phyloP scores from a whole-genome alignment of 1,284 basidiomycete genomes.

The Trametes sp. region DNA sequence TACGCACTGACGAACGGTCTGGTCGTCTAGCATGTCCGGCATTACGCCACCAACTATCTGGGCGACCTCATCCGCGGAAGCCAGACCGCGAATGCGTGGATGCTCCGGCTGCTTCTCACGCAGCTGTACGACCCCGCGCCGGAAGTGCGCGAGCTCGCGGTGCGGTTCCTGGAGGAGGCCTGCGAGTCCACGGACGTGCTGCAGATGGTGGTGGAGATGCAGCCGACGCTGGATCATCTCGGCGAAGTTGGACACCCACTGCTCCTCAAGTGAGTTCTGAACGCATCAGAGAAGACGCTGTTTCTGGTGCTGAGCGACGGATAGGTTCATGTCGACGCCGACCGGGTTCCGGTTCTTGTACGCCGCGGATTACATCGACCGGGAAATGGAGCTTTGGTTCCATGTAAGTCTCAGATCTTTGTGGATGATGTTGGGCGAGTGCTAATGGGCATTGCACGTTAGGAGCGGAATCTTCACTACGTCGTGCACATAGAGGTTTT shows the following conservation, averaged over 20 bases:
- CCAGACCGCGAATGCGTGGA: slow-evolving; percentile 80
- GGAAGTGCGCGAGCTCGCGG: slow-evolving; percentile 91
- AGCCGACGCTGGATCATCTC: slow-evolving; percentile 94
- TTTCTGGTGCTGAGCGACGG: neutral
- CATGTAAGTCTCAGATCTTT: slow-evolving; percentile 61
- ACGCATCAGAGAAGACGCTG: too few relatives aligned
- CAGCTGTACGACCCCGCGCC: slow-evolving; percentile 94
- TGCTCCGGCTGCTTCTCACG: slow-evolving; percentile 87
- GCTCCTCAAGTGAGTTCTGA: slow-evolving; percentile 74
- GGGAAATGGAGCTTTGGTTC: slow-evolving; percentile 97
- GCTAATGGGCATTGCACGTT: neutral
- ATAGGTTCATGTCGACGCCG: slow-evolving; percentile 93
- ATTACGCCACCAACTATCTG: slow-evolving; percentile 89
- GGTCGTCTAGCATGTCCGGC: slow-evolving; percentile 74
- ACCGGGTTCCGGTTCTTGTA: slow-evolving; percentile 93
- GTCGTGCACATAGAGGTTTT: slow-evolving; percentile 90
- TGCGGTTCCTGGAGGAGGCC: slow-evolving; percentile 88
- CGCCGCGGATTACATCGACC: slow-evolving; percentile 91
- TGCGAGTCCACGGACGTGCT: slow-evolving; percentile 87
- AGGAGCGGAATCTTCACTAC: slow-evolving; percentile 90
- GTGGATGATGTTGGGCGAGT: neutral
- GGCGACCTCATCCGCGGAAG: slow-evolving; percentile 79
- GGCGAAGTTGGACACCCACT: slow-evolving; percentile 92
- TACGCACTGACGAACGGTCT: neutral
- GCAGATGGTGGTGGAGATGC: slow-evolving; percentile 92